Base-by-base conservation (phyloP, 2,329 filamentous ascomycete genomes). In the Eurotiales sp. region DNA sequence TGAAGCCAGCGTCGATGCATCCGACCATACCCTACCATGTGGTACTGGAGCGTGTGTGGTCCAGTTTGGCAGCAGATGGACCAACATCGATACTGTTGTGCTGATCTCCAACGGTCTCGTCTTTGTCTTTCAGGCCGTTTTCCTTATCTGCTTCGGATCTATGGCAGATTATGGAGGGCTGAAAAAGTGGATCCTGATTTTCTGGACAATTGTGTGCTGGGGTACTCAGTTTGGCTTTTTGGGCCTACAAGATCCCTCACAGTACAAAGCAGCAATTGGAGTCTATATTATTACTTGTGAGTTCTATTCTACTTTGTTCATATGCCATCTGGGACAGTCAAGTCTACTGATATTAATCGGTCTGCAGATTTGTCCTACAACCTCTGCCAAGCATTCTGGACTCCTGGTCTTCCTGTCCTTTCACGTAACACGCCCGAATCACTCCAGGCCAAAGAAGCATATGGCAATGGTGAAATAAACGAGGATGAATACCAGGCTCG, bases 381-480 rank as follows among this genome's bases (percentile, higher is more conserved):
- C 41, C 41, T 44, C 17, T 44, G 41, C 25, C 41, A 44, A 21
- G 23, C 41, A 44, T 44, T 44, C 41, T 44, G 41, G 41, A 44
- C 41, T n/a, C 41, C 41, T 8, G 41, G 41, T 30, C 41, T 44
- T 44, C 41, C 41, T 44, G 5, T 44, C 15, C 41, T 44, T 14
- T 25, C 41, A 14, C 41, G 41, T 21, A 44, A 44, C 23, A 44
- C 41, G 11, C 41, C 41, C 15, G 41, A 44, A 5, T 10, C 41
- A 14, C 15, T 44, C 30, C n/a, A 21, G 22, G 41, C 41, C 25
- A 44, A 44, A 17, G 17, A 44, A 21, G 41, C 15, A 17, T 44
- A 30, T 19, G 8, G 7, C 3, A 30, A 29, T 30, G 41, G 41
- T 17, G 41, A 44, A 19, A 44, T 44, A 8, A 44, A 23, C 10